Evolutionary conservation across 2,329 filamentous ascomycete genomes (phyloP).

Genomic region (Botrytis sinoallii): DNA sequence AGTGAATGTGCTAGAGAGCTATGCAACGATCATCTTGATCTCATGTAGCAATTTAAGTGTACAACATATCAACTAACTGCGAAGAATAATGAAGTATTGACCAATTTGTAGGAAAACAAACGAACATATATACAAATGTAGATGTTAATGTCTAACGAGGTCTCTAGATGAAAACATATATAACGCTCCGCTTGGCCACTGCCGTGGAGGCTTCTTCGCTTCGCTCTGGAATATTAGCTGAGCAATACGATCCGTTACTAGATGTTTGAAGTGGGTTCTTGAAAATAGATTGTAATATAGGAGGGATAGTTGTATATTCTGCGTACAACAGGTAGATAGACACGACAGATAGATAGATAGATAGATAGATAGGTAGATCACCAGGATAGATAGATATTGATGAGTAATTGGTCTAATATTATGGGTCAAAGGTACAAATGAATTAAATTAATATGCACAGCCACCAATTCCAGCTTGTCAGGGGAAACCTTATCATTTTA

Average conservation of each 20-base stretch:
- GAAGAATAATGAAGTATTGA: background rate
- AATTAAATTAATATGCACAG: background rate
- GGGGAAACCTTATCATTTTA: background rate
- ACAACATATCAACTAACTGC: fast-evolving
- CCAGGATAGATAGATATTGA: background rate
- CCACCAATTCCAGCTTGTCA: background rate
- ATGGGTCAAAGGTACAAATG: background rate
- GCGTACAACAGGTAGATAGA: background rate
- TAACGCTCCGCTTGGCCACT: background rate
- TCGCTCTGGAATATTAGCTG: background rate
- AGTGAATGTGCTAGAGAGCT: background rate
- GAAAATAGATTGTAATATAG: background rate
- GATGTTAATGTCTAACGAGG: too few species aligned
- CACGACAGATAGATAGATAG: too few species aligned
- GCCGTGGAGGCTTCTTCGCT: background rate
- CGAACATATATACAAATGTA: background rate
- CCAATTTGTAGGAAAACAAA: background rate
- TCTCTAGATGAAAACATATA: background rate
- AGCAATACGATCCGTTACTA: background rate
- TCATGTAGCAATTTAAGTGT: background rate
- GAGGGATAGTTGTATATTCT: background rate
- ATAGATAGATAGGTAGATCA: too few species aligned
- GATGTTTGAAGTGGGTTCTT: background rate
- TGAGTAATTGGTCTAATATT: slow-evolving; percentile 11
- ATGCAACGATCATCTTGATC: background rate